Percentiles rank a stretch among this genome's conserved stretches.
Conservation (phyloP, 2,329 filamentous ascomycete species). For the Lasiodiplodia gonubiensis region DNA sequence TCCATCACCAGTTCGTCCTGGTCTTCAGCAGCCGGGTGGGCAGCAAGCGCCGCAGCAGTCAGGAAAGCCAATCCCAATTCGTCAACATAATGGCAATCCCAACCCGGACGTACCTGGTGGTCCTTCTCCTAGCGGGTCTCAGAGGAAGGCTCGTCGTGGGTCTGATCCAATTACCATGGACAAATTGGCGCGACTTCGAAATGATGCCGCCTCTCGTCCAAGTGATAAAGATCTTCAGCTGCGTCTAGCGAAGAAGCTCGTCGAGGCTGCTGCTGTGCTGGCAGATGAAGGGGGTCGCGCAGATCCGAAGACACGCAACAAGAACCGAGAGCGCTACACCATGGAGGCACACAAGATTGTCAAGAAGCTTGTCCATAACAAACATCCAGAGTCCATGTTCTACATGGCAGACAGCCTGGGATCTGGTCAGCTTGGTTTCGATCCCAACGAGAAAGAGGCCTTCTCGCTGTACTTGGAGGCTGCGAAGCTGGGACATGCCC, state of each 20-base stretch:
- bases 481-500: conserved; percentile 84
- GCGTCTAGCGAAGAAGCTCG: conserved; percentile 77
- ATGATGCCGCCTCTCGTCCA: conserved; percentile 71
- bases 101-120: conserved; percentile 39
- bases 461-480: conserved; percentile 93
- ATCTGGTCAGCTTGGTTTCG: conserved; percentile 76
- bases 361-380: conserved; percentile 79
- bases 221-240: conserved; percentile 75
- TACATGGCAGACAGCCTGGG: conserved; percentile 89
- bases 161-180: conserved; percentile 71
- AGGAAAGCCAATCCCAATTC: conserved; percentile 54
- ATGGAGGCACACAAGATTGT: conserved; percentile 87
- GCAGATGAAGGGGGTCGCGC: conserved; percentile 75
- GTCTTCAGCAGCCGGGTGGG: conserved; percentile 4
- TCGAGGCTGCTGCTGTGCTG: conserved; percentile 82
- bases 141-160: conserved; percentile 33
- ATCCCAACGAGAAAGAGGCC: conserved; percentile 87
- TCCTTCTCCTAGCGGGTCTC: conserved; percentile 8
- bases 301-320: conserved; percentile 67
- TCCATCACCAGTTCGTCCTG: conserved; percentile 39
- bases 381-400: conserved; percentile 89
- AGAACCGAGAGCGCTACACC: conserved; percentile 80
- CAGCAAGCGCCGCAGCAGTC: conserved; percentile 6
- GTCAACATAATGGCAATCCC: conserved; percentile 55
- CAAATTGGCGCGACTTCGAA: conserved; percentile 77